These are phyloP conservation scores for Hymenochaete sp. DNA, from an alignment of 1,284 basidiomycete species.

Conservation along the genomic window DNA sequence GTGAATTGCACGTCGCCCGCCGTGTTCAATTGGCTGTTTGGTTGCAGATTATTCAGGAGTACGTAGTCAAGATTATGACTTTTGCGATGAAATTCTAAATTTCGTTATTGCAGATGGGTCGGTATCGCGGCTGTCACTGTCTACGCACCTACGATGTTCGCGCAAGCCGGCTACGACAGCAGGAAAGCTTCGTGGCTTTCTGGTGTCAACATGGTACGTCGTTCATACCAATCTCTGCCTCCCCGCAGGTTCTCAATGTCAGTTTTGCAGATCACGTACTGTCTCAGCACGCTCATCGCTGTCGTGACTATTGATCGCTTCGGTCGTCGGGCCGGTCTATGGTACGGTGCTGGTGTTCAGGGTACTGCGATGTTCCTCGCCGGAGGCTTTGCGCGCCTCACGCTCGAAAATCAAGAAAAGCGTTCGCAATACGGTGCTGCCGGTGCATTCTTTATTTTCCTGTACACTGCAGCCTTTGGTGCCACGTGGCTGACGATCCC, in stretches of 20 bases:
- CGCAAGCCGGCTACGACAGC: conserved; percentile 36
- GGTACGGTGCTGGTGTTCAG: conserved; percentile 35
- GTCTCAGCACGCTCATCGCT: conserved; percentile 36
- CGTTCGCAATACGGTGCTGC: conserved; percentile 37
- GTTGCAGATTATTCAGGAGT: conserved; percentile 45
- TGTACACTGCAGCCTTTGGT: conserved; percentile 40
- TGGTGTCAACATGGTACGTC: conserved; percentile 36
- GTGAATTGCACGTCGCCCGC: conserved; percentile 37
- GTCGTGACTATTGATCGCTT: conserved; percentile 40
- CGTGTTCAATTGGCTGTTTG: conserved; percentile 41
- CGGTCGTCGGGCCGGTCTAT: conserved; percentile 39
- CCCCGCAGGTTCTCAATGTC: conserved; percentile 5
- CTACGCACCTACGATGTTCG: conserved; percentile 42
- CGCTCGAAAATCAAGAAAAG: conserved; percentile 36
- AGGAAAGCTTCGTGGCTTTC: conserved; percentile 41
- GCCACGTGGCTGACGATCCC: conserved; percentile 55
- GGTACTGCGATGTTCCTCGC: conserved; percentile 35
- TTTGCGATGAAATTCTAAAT: neutral
- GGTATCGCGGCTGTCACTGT: conserved; percentile 46
- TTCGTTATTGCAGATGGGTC: conserved; percentile 30
- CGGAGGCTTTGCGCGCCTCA: conserved; percentile 36
- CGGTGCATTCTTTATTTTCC: conserved; percentile 40
- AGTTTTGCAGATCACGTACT: conserved; percentile 34
- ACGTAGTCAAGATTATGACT: conserved; percentile 16
- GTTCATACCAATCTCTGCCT: neutral